Percentiles rank a stretch among this genome's conserved stretches.
Evolutionary conservation across 352 stramenopile genomes (phyloP).

Genomic region (Phytophthora capsici): DNA sequence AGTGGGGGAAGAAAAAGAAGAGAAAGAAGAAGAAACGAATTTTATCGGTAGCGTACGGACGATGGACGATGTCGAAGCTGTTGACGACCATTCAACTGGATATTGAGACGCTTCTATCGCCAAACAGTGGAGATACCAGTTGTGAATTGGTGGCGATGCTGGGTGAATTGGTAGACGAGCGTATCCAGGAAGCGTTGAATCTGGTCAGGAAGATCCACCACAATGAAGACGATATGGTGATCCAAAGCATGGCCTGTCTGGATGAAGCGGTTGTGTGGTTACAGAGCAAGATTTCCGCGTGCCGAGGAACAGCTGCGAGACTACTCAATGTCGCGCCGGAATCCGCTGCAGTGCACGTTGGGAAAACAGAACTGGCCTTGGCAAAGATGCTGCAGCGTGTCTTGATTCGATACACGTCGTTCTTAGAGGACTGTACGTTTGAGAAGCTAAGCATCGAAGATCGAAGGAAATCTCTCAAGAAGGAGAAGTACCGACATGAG

Average conservation of each 20-base stretch:
- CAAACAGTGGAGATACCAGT: slow-evolving; percentile 24
- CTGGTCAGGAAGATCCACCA: slow-evolving; percentile 16
- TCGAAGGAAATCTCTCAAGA: slow-evolving; percentile 26
- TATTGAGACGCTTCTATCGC: slow-evolving; percentile 28
- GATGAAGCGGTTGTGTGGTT: slow-evolving; percentile 56
- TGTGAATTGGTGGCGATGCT: slow-evolving; percentile 37
- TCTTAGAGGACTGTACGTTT: slow-evolving; percentile 27
- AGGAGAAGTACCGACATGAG: slow-evolving; percentile 38
- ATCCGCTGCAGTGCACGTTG: slow-evolving; percentile 25
- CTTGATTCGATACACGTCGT: slow-evolving; percentile 33
- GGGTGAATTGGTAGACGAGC: slow-evolving; percentile 37
- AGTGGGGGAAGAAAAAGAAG: slow-evolving; percentile 3
- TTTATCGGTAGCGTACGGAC: slow-evolving; percentile 31
- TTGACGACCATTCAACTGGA: slow-evolving; percentile 43
- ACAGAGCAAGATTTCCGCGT: slow-evolving; percentile 40
- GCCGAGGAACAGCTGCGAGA: slow-evolving; percentile 25
- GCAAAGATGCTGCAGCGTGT: slow-evolving; percentile 59
- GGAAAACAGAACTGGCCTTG: slow-evolving; percentile 54
- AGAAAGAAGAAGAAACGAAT: slow-evolving; percentile 6
- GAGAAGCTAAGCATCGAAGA: slow-evolving; percentile 12
- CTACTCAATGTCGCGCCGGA: slow-evolving; percentile 21
- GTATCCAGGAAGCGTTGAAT: slow-evolving; percentile 26
- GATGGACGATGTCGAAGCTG: slow-evolving; percentile 60
- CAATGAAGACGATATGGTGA: slow-evolving; percentile 32
- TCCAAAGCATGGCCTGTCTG: slow-evolving; percentile 40